Evolutionary conservation across 768 basidiomycete genomes (phyloP).

Genomic region (Crassisporium funariophilum): DNA sequence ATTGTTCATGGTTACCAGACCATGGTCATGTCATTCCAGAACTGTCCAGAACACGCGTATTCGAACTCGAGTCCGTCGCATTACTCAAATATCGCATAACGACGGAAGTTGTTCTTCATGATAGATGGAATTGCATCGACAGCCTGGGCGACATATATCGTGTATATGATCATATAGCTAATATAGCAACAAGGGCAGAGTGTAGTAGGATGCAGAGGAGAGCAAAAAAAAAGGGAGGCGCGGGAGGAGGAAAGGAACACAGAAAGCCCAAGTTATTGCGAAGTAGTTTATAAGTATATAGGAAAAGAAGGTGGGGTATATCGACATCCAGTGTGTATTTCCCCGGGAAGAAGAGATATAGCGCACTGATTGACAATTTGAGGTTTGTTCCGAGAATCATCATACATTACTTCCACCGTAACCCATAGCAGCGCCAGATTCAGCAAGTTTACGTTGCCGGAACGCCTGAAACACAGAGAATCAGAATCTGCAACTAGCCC

Average conservation of each 20-base stretch:
- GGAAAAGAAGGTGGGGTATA: no score
- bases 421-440: slow-evolving; percentile 57
- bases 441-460: slow-evolving; percentile 72
- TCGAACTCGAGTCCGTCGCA: no score
- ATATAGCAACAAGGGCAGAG: slow-evolving; percentile 1
- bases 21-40: no score
- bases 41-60: no score
- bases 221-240: slow-evolving; percentile 8
- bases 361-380: not conserved
- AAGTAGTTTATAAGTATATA: no score
- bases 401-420: slow-evolving; percentile 57
- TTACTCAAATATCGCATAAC: no score
- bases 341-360: not conserved
- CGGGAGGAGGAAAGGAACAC: no score
- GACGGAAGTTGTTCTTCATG: slow-evolving; percentile 11
- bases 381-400: slow-evolving; percentile 19
- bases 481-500: slow-evolving; percentile 2
- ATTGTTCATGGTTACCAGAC: no score
- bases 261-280: no score
- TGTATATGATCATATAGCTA: slow-evolving; percentile 13
- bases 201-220: slow-evolving; percentile 6
- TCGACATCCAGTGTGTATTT: slow-evolving; percentile 11
- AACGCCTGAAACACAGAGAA: slow-evolving; percentile 53
- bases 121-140: slow-evolving; percentile 17
- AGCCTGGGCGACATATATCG: slow-evolving; percentile 12